These are phyloP conservation scores for Aspergillus pseudonomiae DNA, from an alignment of 2,329 filamentous ascomycete genomes.

Conservation along the genomic window DNA sequence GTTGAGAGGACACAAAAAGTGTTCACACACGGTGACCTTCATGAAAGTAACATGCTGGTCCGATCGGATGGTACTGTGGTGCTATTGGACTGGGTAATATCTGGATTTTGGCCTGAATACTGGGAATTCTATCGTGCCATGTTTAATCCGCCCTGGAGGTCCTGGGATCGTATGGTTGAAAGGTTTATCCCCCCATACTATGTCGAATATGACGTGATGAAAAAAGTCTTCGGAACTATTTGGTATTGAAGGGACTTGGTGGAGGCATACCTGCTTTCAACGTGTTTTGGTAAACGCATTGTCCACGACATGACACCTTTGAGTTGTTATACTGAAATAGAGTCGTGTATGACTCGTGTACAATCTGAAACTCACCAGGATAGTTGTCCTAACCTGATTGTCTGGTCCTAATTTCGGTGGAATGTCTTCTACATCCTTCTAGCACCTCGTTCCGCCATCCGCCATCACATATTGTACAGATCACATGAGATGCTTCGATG, in stretches of 20 bases:
- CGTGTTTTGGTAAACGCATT: neutral
- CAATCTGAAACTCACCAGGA: neutral
- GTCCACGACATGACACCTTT: neutral
- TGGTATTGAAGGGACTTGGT: neutral
- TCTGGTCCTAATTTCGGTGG: neutral
- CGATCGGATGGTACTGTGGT: neutral
- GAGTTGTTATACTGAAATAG: neutral
- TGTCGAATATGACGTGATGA: neutral
- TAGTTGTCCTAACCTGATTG: neutral
- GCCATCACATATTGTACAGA: neutral
- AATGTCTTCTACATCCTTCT: neutral
- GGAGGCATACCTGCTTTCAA: neutral
- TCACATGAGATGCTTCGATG: neutral
- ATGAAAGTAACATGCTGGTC: neutral
- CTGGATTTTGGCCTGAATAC: neutral
- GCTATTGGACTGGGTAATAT: neutral
- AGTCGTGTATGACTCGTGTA: neutral
- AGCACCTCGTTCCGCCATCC: neutral
- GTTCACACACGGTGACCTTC: neutral
- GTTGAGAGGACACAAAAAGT: neutral
- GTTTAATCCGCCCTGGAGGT: neutral
- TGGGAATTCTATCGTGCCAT: neutral
- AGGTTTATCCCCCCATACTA: neutral
- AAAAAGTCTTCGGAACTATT: neutral
- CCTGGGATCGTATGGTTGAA: neutral